phyloP scores from a whole-genome alignment of 352 stramenopile genomes.

The Globisporangium nunn region DNA sequence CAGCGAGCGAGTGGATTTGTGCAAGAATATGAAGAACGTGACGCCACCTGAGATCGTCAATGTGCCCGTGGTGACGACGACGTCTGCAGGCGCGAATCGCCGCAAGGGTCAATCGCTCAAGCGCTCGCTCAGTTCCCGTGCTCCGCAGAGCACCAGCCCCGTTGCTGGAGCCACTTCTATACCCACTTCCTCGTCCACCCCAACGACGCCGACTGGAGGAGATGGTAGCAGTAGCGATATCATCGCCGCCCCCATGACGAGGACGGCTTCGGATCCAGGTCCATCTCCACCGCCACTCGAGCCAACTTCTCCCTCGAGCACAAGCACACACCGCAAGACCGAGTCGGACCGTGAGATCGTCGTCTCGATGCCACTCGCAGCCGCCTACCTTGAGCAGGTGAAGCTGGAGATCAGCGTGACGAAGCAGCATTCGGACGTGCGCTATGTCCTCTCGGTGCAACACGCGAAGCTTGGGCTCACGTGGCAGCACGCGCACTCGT shows the following conservation, averaged over 20 bases:
- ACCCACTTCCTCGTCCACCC: neutral
- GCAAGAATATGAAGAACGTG: neutral
- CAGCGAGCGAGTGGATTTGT: too few relatives aligned
- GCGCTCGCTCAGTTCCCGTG: neutral
- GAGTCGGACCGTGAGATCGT: slow-evolving; percentile 22
- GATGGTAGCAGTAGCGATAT: neutral
- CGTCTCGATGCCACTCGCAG: slow-evolving; percentile 24
- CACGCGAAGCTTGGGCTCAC: slow-evolving; percentile 23
- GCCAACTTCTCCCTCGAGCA: slow-evolving; percentile 9
- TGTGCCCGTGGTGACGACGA: neutral
- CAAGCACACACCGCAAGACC: slow-evolving; percentile 12
- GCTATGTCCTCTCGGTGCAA: slow-evolving; percentile 52
- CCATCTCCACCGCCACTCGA: neutral
- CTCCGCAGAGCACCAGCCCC: neutral
- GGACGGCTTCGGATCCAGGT: neutral
- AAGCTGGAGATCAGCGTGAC: slow-evolving; percentile 32
- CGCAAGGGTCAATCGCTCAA: slow-evolving; percentile 5
- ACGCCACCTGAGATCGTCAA: slow-evolving; percentile 3
- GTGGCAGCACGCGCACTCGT: slow-evolving; percentile 47
- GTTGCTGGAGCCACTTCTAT: neutral
- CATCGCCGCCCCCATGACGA: neutral
- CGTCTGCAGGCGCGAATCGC: neutral
- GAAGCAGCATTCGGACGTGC: slow-evolving; percentile 45
- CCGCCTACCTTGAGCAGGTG: slow-evolving; percentile 52
- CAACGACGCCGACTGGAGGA: neutral